A percentile compares a stretch with the other conserved stretches of the same genome.
These are phyloP conservation scores for Syzygium aqueum DNA, from an alignment of 345 rosid genomes.

Conservation along the genomic window DNA sequence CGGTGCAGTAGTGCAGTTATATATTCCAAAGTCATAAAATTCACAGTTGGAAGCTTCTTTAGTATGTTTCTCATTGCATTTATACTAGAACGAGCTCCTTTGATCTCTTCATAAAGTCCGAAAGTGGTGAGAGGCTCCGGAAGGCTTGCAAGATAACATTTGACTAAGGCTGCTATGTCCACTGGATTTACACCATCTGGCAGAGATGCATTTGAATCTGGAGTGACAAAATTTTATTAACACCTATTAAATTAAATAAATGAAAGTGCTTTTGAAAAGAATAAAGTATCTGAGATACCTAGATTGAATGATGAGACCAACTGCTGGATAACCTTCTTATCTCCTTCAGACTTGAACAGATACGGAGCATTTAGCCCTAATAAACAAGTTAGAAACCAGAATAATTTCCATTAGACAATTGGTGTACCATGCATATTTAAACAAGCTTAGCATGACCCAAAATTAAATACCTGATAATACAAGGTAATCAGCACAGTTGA, in stretches of 20 bases:
- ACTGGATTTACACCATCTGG: slow-evolving; percentile 70
- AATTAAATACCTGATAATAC: slow-evolving; percentile 54
- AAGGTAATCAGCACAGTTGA: slow-evolving; percentile 77
- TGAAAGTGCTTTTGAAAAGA: neutral
- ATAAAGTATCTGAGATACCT: slow-evolving; percentile 32
- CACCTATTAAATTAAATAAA: neutral
- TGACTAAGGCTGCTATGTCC: slow-evolving; percentile 67
- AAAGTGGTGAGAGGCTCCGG: slow-evolving; percentile 79
- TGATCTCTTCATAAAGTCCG: slow-evolving; percentile 70
- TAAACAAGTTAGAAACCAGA: neutral
- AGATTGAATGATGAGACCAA: slow-evolving; percentile 68
- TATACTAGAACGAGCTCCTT: slow-evolving; percentile 66
- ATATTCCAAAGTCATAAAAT: slow-evolving; percentile 83
- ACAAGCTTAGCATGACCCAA: neutral
- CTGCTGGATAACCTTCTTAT: slow-evolving; percentile 60
- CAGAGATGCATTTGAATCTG: slow-evolving; percentile 62
- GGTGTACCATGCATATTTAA: neutral
- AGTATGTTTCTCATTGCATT: slow-evolving; percentile 54
- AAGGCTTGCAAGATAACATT: slow-evolving; percentile 91
- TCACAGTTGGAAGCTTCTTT: slow-evolving; percentile 76
- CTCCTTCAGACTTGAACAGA: slow-evolving; percentile 82
- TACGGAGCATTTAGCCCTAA: slow-evolving; percentile 59
- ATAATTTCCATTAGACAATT: neutral
- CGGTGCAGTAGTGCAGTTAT: slow-evolving; percentile 71
- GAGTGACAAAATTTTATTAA: neutral